phyloP scores from a whole-genome alignment of 2,329 filamentous ascomycete genomes.

The Tolypocladium album region DNA sequence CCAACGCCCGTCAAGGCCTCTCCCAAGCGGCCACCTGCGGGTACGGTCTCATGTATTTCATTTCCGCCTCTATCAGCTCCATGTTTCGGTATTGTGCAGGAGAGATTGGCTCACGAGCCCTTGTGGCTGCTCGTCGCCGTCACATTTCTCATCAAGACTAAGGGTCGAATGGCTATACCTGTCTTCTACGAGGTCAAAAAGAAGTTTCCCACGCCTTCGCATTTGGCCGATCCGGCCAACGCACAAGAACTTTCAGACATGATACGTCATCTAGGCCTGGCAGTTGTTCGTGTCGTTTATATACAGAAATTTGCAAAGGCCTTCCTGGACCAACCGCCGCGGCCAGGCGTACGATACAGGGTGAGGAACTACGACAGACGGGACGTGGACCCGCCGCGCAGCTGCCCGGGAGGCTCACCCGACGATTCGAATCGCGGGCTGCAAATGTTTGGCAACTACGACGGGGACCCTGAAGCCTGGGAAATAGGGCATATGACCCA shows the following conservation, averaged over 20 bases:
- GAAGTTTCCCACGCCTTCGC: constrained; percentile 54
- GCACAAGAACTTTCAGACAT: constrained; percentile 42
- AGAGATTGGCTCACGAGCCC: constrained; percentile 61
- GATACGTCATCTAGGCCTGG: constrained; percentile 63
- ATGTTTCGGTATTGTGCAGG: constrained; percentile 73
- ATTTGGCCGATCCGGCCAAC: constrained; percentile 44
- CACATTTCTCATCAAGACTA: constrained; percentile 75
- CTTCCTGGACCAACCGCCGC: constrained; percentile 57
- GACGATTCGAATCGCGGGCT: background rate
- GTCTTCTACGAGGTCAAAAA: constrained; percentile 59
- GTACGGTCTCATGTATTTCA: constrained; percentile 42
- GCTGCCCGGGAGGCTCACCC: background rate
- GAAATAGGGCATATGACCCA: constrained; percentile 81
- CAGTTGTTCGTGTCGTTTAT: constrained; percentile 53
- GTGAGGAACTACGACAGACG: constrained; percentile 37
- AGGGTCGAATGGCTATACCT: constrained; percentile 64
- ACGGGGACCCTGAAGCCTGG: constrained; percentile 41
- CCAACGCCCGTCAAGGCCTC: constrained; percentile 7
- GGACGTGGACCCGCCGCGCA: constrained; percentile 13
- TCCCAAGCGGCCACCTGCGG: constrained; percentile 25
- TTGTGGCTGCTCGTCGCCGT: constrained; percentile 75
- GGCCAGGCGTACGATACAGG: constrained; percentile 39
- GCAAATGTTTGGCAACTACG: constrained; percentile 1
- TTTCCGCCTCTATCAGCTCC: constrained; percentile 57
- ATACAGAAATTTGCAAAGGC: constrained; percentile 60